Evolutionary conservation across 805 yeast genomes (phyloP), one percentile per base, ranked within the genome.

Genomic region (Candida koratica): DNA sequence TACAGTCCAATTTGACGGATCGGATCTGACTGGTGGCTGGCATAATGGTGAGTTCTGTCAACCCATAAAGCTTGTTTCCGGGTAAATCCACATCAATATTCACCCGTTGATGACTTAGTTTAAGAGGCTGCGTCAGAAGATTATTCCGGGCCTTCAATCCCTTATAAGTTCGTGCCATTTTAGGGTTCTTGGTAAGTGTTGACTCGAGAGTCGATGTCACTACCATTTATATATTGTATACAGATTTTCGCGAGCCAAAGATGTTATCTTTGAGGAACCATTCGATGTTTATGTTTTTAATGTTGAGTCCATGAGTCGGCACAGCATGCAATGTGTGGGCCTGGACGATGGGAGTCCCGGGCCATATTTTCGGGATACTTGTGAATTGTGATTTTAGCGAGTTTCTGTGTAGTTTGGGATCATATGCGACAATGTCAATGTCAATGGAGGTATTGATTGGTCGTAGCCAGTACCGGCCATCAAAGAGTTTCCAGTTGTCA

Each of bases 71-170:
- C 14, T 62, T 50, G 43, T 74, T 70, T 12, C 69, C 64, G n/a
- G 78, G 71, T 28, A 89, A 63, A 55, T 88, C 95, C 4, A 90
- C 77, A 53, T 89, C 95, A 13, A 90, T 60, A 17, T 75, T 71
- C 10, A 90, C 84, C 46, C 83, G 74, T 57, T 90, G 97, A 56
- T 88, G 95, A 4, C 90, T 88, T 15, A 90, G 73, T 49, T 74
- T 79, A 55, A 84, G 78, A n/a, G 57, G 53, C 43, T 75, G 81
- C 8, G 58, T 48, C 58, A 48, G 60, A 10, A 61, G 36, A 33
- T 50, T 53, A 30, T 41, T 39, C 36, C 47, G 53, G 1, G 50
- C 42, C 38, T 47, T 48, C 25, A 49, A 30, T 8, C 48, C 42
- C 36, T 52, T 53, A 34, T 25, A 43, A 7, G 49, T 43, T 37